Base-by-base conservation (phyloP, 1,284 basidiomycete species). In the Ustilago trichophora region DNA sequence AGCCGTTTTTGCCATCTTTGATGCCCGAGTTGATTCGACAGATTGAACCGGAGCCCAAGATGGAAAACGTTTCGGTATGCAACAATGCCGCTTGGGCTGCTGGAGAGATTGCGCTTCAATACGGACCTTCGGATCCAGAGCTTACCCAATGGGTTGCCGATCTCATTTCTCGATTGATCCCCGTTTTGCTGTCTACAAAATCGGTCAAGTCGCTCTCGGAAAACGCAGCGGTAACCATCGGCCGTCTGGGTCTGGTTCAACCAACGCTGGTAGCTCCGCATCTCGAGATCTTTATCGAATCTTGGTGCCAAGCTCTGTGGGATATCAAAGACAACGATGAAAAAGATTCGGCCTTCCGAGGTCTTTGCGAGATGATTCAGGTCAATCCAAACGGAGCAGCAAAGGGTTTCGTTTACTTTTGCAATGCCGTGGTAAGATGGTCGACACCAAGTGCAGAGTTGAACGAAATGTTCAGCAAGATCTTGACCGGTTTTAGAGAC, bases 1-100 rank as follows among this genome's bases (percentile, higher is more conserved):
- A 91, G 48, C 91, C 92, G 13, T 73, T 48, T 38, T 43, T 98
- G 83, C 87, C 90, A 1, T 86, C 87, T 27, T 89, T 98, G 80
- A 95, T 98, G 91, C 87, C 89, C 15, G 90, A 94, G 77, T 86
- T 98, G 51, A 91, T 92, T 53, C 83, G 87, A 35, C 93, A 98
- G 80, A 90, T 99, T 63, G 90, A 93, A 68, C 89, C 91, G 3
- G 92, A 94, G 77, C 90, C 91, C 4, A 91, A 91, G 79, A 86
- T 90, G 32, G 93, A 96, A 81, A 93, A 93, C 80, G 88, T 98
- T 63, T 93, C 91, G 69, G 96, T 96, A 11, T 96, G 93, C 83
- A 99, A 99, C 84, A 99, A 99, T 80, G 96, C 96, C n/a, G 94
- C 95, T 1, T 99, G 96, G 96, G 93, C 93, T 18, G 93, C 95